Evolutionary conservation across 2,329 filamentous ascomycete species (phyloP), one percentile per base, ranked within the genome.

Genomic region (Trichoderma cornu-damae): DNA sequence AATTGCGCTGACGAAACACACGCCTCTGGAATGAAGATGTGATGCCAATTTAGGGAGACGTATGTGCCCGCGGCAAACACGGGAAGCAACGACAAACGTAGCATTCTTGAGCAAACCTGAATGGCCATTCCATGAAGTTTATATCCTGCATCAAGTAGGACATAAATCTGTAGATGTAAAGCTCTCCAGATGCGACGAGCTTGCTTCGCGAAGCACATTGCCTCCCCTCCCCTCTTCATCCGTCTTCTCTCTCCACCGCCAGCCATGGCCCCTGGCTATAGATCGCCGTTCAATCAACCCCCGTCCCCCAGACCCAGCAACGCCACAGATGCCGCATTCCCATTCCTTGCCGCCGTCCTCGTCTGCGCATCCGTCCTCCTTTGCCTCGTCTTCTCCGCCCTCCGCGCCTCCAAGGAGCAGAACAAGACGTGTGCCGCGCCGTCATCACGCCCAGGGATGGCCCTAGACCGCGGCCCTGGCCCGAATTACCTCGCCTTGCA

Each of bases 21-120:
- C 38, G n/a, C 37, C 22, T 22, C 22, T 51, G 54, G 54, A 57
- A 57, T 57, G 54, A 20, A 30, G 20, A 11, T 8, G 22, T 12
- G 14, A 16, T 8, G 22, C n/a, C n/a, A 46, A 47, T 46, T 34
- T 20, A 55, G 42, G 32, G 42, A 38, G 22, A 26, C 4, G 8
- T 20, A 6, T 30, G 6, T 11, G 8, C 48, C 37, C 16, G 26
- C 30, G 20, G 50, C 38, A 53, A 53, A 53, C 12, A 44, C 28
- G 38, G 38, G 14, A 32, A 32, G 49, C 28, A 43, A 16, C n/a
- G 5, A 26, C 14, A 22, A 52, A n/a, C 22, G 14, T 37, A 4
- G 8, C 18, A n/a, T 26, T 37, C 12, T 18, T n/a, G n/a, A 4
- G 7, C 43, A 16, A 4, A 22, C 22, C 6, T 22, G 7, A 2